Evolutionary conservation across 2,329 filamentous ascomycete species (phyloP).

Genomic region (Xylariaceae sp.): DNA sequence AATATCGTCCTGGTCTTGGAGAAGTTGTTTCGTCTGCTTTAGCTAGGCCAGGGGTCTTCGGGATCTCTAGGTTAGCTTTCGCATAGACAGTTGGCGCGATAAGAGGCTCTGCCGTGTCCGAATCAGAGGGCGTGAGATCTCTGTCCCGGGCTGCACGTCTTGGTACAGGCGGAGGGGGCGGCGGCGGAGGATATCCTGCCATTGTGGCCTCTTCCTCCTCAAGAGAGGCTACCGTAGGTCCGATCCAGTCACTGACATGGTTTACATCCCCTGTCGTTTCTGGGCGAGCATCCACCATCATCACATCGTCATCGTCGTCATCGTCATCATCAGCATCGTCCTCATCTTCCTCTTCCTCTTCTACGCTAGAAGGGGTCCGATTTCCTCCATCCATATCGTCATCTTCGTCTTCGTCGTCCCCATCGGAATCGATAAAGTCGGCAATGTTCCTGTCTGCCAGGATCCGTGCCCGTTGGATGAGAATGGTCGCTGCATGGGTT

Average conservation of each 20-base stretch:
- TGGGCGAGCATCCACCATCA: constrained; percentile 60
- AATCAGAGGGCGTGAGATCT: constrained; percentile 73
- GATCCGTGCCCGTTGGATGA: constrained; percentile 47
- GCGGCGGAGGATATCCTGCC: constrained; percentile 73
- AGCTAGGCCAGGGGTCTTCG: constrained; percentile 74
- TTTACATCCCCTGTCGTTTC: constrained; percentile 52
- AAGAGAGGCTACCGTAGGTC: constrained; percentile 66
- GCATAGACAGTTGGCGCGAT: constrained; percentile 66
- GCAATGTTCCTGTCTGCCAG: constrained; percentile 39
- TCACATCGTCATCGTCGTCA: constrained; percentile 64
- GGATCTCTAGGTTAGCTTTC: constrained; percentile 74
- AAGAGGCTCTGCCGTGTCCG: constrained; percentile 72
- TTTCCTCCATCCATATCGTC: constrained; percentile 47
- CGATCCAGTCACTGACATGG: constrained; percentile 54
- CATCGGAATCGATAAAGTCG: constrained; percentile 50
- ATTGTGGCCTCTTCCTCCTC: constrained; percentile 80
- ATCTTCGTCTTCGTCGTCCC: constrained; percentile 57
- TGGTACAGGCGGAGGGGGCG: constrained; percentile 66
- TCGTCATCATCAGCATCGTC: constrained; percentile 49
- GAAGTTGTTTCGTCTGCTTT: constrained; percentile 51
- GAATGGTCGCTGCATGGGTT: constrained; percentile 38
- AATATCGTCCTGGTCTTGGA: constrained; percentile 77
- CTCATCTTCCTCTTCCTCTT: constrained; percentile 68
- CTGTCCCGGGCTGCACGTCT: constrained; percentile 57
- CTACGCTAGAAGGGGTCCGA: constrained; percentile 42